These are phyloP conservation scores for Pseudodiploospora longispora DNA, from an alignment of 2,329 filamentous ascomycete genomes.

Conservation along the genomic window DNA sequence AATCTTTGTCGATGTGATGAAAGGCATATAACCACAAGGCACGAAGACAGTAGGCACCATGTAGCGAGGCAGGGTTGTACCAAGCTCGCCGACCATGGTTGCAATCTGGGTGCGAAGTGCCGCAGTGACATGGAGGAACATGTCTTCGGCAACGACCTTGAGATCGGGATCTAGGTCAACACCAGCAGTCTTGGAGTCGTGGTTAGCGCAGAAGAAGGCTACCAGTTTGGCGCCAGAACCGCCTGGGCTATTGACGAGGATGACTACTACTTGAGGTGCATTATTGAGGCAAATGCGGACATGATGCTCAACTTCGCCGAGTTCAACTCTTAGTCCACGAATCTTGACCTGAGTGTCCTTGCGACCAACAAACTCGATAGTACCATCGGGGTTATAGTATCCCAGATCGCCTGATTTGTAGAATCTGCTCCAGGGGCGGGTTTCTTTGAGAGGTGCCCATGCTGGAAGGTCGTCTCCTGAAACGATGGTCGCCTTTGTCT, in stretches of 20 bases:
- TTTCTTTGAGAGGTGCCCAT: constrained; percentile 14
- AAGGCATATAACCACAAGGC: background rate
- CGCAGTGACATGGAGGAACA: no score
- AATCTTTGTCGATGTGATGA: no score
- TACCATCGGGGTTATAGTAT: constrained; percentile 22
- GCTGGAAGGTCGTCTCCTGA: constrained; percentile 35
- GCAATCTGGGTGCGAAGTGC: no score
- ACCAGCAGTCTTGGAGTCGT: background rate
- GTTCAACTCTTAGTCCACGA: constrained; percentile 15
- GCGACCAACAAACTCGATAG: constrained; percentile 13
- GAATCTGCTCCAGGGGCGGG: background rate
- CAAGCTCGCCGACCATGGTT: background rate
- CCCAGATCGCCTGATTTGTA: constrained; percentile 16
- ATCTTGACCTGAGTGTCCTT: constrained; percentile 21
- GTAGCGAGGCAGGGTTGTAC: constrained; percentile 3
- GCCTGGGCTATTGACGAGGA: no score
- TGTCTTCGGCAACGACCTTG: background rate
- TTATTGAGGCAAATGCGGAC: no score
- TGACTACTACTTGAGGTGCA: no score
- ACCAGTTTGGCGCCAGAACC: no score
- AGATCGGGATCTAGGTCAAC: constrained; percentile 1
- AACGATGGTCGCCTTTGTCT: constrained; percentile 39
- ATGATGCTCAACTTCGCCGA: background rate
- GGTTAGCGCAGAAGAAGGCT: no score
- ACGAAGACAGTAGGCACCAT: constrained; percentile 6